Conservation (phyloP, 2,329 filamentous ascomycete genomes). For the Emergomyces orientalis region DNA sequence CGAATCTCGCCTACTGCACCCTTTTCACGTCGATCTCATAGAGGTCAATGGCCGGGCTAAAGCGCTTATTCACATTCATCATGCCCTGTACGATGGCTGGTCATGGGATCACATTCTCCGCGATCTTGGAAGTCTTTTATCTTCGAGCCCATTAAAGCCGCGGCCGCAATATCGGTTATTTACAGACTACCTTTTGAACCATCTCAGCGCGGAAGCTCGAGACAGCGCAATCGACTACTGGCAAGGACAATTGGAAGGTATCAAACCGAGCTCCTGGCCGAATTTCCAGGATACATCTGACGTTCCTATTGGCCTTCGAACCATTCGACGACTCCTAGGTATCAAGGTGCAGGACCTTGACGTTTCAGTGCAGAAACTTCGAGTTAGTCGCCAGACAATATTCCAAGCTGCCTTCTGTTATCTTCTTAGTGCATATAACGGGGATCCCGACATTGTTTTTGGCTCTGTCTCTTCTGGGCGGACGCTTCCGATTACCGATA, state of each 20-base stretch:
- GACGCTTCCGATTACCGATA: constrained; percentile 57
- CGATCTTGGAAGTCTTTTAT: constrained; percentile 53
- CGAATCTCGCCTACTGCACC: constrained; percentile 40
- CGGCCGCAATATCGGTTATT: constrained; percentile 55
- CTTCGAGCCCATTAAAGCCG: constrained; percentile 18
- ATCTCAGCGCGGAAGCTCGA: constrained; percentile 24
- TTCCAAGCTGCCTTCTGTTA: constrained; percentile 65
- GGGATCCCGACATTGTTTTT: constrained; percentile 57
- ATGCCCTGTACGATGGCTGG: constrained; percentile 90
- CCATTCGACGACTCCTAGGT: constrained; percentile 25
- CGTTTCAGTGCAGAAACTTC: constrained; percentile 31
- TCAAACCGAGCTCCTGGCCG: constrained; percentile 49
- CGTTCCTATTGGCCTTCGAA: constrained; percentile 21
- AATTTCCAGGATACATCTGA: constrained; percentile 43
- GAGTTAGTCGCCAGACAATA: constrained; percentile 57
- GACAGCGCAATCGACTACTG: constrained; percentile 54
- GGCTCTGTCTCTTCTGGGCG: constrained; percentile 77
- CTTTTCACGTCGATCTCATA: constrained; percentile 53
- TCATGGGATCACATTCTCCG: constrained; percentile 64
- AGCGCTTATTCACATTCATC: constrained; percentile 56
- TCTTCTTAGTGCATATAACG: constrained; percentile 56
- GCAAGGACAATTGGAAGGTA: constrained; percentile 54
- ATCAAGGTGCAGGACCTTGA: constrained; percentile 30
- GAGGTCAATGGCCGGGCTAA: constrained; percentile 17
- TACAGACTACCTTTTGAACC: constrained; percentile 40